A percentile compares a stretch with the other conserved stretches of the same genome.
These are phyloP conservation scores for Musa balbisiana DNA, from an alignment of 202 grass and related monocot genomes.

Conservation along the genomic window DNA sequence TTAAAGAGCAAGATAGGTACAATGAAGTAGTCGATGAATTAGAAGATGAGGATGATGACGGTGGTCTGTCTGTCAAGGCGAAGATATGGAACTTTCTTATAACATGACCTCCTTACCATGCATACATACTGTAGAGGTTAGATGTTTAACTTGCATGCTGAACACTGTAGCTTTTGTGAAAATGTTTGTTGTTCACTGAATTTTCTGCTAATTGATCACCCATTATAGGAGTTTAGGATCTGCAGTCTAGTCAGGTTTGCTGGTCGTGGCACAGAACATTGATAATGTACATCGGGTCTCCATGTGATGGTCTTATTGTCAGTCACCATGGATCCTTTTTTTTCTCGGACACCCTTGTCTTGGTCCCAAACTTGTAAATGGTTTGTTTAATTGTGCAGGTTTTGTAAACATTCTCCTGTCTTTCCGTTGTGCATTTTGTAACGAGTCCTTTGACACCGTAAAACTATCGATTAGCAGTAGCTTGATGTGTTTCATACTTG, in stretches of 20 bases:
- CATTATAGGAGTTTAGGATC: background rate
- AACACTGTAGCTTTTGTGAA: background rate
- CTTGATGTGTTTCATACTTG: background rate
- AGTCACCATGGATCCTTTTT: background rate
- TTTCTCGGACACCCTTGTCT: background rate
- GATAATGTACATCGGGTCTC: background rate
- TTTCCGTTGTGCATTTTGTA: background rate
- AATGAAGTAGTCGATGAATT: slow-evolving; percentile 5
- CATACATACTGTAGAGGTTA: background rate
- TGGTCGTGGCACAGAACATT: background rate
- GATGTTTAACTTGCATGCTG: slow-evolving; percentile 4
- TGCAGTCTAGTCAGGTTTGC: background rate
- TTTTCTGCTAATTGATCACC: background rate
- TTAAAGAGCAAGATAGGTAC: slow-evolving; percentile 25
- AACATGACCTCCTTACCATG: slow-evolving; percentile 26
- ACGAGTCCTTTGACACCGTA: background rate
- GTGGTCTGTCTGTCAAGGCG: slow-evolving; percentile 47
- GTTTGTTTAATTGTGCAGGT: background rate
- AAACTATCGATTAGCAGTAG: background rate
- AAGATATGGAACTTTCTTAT: slow-evolving; percentile 90
- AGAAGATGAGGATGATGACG: slow-evolving; percentile 34
- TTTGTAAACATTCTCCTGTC: background rate
- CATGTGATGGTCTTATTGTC: background rate
- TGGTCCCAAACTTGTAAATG: background rate
- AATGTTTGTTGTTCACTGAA: background rate